Percentiles rank a stretch among this genome's conserved stretches.
Conservation (phyloP, 169 alveolate species). For the Blepharisma undulans region DNA sequence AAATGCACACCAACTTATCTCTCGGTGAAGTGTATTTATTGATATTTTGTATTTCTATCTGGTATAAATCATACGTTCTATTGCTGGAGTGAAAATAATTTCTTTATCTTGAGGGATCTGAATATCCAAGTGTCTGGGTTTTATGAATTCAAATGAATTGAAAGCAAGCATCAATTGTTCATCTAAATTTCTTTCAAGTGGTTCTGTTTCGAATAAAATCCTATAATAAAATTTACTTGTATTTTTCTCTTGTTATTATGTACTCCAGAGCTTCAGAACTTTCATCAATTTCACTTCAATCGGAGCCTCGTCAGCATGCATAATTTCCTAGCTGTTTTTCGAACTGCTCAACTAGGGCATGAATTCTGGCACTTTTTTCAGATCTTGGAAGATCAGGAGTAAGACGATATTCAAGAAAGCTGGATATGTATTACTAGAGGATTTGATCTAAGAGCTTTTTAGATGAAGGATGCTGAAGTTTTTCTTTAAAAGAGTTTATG, state of each 20-base stretch:
- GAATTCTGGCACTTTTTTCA: background rate
- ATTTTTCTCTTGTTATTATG: conserved; percentile 27
- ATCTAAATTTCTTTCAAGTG: background rate
- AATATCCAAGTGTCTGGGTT: conserved; percentile 20
- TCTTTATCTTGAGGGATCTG: background rate
- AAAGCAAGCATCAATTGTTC: background rate
- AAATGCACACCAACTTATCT: conserved; percentile 26
- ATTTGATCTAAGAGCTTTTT: background rate
- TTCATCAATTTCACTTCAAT: conserved; percentile 16
- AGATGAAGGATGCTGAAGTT: conserved; percentile 22
- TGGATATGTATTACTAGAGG: conserved; percentile 7
- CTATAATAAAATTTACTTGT: background rate
- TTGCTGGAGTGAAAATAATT: background rate
- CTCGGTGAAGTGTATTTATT: conserved; percentile 28
- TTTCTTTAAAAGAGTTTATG: background rate
- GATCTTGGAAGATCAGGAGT: background rate
- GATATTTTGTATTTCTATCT: conserved; percentile 25
- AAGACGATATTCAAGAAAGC: background rate
- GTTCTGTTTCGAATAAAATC: background rate
- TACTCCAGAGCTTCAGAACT: conserved; percentile 22
- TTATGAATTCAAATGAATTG: background rate
- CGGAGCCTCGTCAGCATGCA: conserved; percentile 2
- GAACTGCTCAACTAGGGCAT: background rate
- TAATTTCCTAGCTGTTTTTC: conserved; percentile 22
- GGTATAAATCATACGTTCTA: background rate